Conservation (phyloP, 2,329 filamentous ascomycete genomes). For the Grosmannia huntii region DNA sequence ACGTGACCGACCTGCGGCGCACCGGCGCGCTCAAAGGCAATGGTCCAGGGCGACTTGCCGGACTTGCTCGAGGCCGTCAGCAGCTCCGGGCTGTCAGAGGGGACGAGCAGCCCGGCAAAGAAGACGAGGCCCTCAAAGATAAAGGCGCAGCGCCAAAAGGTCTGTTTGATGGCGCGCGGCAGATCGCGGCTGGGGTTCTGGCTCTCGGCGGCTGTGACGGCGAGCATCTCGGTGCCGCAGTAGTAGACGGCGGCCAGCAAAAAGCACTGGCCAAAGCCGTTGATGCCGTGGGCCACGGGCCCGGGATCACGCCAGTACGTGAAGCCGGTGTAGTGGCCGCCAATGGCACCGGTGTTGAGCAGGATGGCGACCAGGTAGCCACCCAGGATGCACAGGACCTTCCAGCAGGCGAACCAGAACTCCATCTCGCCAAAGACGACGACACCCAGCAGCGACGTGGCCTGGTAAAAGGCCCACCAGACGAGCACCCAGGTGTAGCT, state of each 20-base stretch:
- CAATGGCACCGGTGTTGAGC: conserved; percentile 24
- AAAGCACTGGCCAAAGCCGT: conserved; percentile 26
- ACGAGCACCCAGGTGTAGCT: conserved; percentile 31
- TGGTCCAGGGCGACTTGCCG: conserved; percentile 51
- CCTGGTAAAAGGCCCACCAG: conserved; percentile 21
- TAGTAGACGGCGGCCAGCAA: conserved; percentile 18
- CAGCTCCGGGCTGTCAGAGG: conserved; percentile 20
- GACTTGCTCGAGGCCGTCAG: conserved; percentile 17
- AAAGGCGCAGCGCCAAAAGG: conserved; percentile 25
- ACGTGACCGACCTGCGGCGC: conserved; percentile 55
- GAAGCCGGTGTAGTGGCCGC: conserved; percentile 12
- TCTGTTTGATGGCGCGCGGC: conserved; percentile 12
- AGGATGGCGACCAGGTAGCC: conserved; percentile 36
- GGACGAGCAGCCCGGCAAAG: conserved; percentile 16
- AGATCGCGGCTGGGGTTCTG: conserved; percentile 12
- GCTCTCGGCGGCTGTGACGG: conserved; percentile 12
- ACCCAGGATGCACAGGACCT: conserved; percentile 21
- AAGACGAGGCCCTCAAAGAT: conserved; percentile 20
- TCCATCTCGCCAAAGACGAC: conserved; percentile 30
- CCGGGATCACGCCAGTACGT: conserved; percentile 29
- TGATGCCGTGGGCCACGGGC: conserved; percentile 38
- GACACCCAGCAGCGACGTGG: conserved; percentile 20
- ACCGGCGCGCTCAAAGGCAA: conserved; percentile 57
- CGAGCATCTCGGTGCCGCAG: conserved; percentile 14
- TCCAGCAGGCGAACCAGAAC: conserved; percentile 30